A percentile compares a stretch with the other conserved stretches of the same genome.
Conservation (phyloP, 2,329 filamentous ascomycete genomes). For the Arthrinium puccinioides region DNA sequence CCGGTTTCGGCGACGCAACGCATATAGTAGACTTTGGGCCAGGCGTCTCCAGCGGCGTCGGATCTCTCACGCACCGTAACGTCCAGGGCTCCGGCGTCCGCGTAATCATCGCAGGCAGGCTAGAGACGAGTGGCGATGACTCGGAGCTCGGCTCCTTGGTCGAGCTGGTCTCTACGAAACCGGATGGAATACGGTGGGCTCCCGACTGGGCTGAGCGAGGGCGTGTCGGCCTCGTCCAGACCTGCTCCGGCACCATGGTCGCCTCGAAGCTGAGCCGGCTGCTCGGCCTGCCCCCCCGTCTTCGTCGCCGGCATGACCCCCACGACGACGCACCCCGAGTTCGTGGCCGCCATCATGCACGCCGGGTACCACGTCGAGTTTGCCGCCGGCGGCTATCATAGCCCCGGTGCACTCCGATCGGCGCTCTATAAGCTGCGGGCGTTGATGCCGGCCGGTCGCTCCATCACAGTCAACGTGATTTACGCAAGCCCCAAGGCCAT, state of each 20-base stretch:
- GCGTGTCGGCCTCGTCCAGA: conserved; percentile 12
- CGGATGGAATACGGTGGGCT: conserved; percentile 52
- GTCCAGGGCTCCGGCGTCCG: conserved; percentile 23
- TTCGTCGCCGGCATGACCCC: conserved; percentile 43
- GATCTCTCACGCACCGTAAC: conserved; percentile 17
- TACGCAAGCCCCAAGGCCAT: conserved; percentile 45
- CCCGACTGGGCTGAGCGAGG: conserved; percentile 13
- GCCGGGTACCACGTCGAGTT: conserved; percentile 31
- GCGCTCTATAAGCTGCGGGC: conserved; percentile 37
- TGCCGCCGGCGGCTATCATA: conserved; percentile 41
- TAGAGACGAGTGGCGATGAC: conserved; percentile 10
- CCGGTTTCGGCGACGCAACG: conserved; percentile 17
- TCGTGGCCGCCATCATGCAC: conserved; percentile 46
- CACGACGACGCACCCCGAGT: conserved; percentile 37
- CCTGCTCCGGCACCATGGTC: conserved; percentile 11
- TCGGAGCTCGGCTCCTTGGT: conserved; percentile 14
- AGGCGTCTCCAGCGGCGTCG: conserved; percentile 19
- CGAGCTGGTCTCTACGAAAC: conserved; percentile 40
- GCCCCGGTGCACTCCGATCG: conserved; percentile 31
- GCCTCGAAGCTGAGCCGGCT: conserved; percentile 31
- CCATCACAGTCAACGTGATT: conserved; percentile 45
- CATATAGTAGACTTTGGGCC: conserved; percentile 27
- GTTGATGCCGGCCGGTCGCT: conserved; percentile 36
- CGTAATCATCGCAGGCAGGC: conserved; percentile 17
- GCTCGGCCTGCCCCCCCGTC: conserved; percentile 35